A percentile compares a stretch with the other conserved stretches of the same genome.
Evolutionary conservation across 2,329 filamentous ascomycete species (phyloP).

Genomic region (Pseudopithomyces maydicus): DNA sequence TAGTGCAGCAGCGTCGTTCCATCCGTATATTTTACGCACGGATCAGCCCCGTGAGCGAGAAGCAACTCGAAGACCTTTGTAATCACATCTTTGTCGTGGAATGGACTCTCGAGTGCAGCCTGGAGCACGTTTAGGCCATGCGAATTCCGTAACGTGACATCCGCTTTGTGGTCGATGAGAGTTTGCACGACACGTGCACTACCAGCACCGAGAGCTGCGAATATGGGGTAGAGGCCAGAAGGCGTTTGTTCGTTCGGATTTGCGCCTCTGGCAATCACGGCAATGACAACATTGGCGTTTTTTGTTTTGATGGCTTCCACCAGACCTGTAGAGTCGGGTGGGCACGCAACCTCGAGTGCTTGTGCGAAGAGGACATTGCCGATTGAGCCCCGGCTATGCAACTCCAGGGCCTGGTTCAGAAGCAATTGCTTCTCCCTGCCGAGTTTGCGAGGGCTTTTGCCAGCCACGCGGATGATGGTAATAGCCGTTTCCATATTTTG

Average conservation of each 20-base stretch:
- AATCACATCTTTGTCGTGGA: constrained; percentile 29
- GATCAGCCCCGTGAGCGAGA: constrained; percentile 30
- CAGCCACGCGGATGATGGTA: constrained; percentile 37
- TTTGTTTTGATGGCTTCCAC: constrained; percentile 39
- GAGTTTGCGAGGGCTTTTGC: constrained; percentile 28
- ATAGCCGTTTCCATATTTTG: constrained; percentile 36
- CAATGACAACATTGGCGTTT: constrained; percentile 30
- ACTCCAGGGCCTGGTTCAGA: constrained; percentile 32
- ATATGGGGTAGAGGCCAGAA: constrained; percentile 31
- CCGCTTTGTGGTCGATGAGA: constrained; percentile 33
- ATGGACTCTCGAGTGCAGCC: constrained; percentile 29
- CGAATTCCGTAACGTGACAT: constrained; percentile 28
- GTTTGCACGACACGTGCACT: constrained; percentile 28
- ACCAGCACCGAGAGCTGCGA: constrained; percentile 34
- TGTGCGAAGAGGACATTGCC: constrained; percentile 40
- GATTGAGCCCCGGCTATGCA: constrained; percentile 30
- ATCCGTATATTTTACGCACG: constrained; percentile 26
- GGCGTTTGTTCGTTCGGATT: constrained; percentile 33
- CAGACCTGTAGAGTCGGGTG: constrained; percentile 38
- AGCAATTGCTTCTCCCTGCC: constrained; percentile 40
- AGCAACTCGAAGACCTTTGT: constrained; percentile 27
- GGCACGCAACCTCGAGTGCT: constrained; percentile 39
- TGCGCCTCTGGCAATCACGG: constrained; percentile 37
- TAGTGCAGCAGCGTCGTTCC: constrained; percentile 39
- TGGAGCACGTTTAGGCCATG: constrained; percentile 34